phyloP scores from a whole-genome alignment of 345 rosid genomes.

The Eucalyptus urophylla region DNA sequence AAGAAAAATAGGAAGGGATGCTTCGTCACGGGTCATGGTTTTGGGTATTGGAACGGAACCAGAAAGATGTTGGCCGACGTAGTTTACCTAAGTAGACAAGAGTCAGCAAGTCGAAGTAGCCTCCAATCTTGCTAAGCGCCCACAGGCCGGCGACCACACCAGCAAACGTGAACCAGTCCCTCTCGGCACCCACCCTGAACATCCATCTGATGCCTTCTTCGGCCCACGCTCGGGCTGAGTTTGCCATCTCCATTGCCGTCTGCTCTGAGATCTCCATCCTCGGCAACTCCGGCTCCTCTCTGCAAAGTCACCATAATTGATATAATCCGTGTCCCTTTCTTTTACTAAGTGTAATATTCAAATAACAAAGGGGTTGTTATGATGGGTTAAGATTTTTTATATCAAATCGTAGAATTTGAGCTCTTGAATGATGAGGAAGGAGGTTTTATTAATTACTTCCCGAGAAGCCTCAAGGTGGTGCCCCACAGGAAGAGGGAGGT shows the following conservation, averaged over 20 bases:
- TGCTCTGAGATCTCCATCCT: neutral
- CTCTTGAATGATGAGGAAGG: neutral
- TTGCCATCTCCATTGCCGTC: neutral
- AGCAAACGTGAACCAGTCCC: neutral
- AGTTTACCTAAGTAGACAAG: neutral
- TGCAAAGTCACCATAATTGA: neutral
- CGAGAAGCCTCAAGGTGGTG: neutral
- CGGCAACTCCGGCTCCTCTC: neutral
- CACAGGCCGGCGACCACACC: neutral
- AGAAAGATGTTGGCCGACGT: neutral
- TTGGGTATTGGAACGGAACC: neutral
- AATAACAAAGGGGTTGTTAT: neutral
- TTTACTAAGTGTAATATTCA: neutral
- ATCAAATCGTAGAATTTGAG: neutral
- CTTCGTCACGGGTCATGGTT: neutral
- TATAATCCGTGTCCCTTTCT: neutral
- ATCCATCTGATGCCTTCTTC: neutral
- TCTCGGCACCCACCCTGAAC: neutral
- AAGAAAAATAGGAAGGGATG: neutral
- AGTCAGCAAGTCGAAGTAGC: neutral
- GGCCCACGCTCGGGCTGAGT: neutral
- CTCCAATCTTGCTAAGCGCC: neutral
- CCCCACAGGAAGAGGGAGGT: neutral
- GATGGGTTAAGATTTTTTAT: neutral
- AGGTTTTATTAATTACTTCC: neutral